phyloP scores from a whole-genome alignment of 2,329 filamentous ascomycete genomes.

The Epichloe uncinata region DNA sequence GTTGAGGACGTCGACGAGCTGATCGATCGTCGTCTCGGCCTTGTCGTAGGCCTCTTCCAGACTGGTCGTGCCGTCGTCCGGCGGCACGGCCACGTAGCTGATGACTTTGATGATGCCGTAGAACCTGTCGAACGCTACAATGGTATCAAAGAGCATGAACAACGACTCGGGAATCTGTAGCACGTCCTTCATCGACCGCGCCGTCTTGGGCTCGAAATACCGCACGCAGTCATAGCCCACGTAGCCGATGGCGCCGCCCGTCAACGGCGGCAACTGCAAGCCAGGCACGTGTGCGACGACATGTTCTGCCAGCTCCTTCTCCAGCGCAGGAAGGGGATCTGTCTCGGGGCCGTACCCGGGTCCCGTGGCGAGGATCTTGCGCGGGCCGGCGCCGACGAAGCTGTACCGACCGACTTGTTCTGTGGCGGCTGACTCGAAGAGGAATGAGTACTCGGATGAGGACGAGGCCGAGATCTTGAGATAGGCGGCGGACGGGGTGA shows the following conservation, averaged over 20 bases:
- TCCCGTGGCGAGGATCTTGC: slow-evolving; percentile 78
- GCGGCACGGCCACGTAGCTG: slow-evolving; percentile 71
- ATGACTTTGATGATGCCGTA: slow-evolving; percentile 87
- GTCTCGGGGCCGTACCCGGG: slow-evolving; percentile 71
- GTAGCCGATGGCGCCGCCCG: slow-evolving; percentile 89
- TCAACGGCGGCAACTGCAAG: slow-evolving; percentile 70
- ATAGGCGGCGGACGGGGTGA: slow-evolving; percentile 92
- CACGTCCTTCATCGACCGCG: slow-evolving; percentile 74
- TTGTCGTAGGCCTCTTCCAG: slow-evolving; percentile 54
- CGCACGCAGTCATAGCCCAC: slow-evolving; percentile 95
- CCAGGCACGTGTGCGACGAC: slow-evolving; percentile 74
- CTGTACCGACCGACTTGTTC: slow-evolving; percentile 91
- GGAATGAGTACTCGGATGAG: slow-evolving; percentile 67
- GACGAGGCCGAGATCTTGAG: slow-evolving; percentile 67
- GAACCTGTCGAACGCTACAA: slow-evolving; percentile 90
- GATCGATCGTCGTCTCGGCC: slow-evolving; percentile 49
- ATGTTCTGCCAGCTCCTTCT: slow-evolving; percentile 65
- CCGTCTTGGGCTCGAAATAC: slow-evolving; percentile 98
- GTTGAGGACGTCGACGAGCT: slow-evolving; percentile 58
- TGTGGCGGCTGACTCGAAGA: slow-evolving; percentile 90
- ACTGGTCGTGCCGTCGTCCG: slow-evolving; percentile 28
- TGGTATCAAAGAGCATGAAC: slow-evolving; percentile 94
- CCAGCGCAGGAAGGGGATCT: slow-evolving; percentile 73
- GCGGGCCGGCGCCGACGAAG: slow-evolving; percentile 72
- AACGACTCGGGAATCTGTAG: slow-evolving; percentile 82